These are phyloP conservation scores for Trametes villosa DNA, from an alignment of 768 basidiomycete genomes.

Conservation along the genomic window DNA sequence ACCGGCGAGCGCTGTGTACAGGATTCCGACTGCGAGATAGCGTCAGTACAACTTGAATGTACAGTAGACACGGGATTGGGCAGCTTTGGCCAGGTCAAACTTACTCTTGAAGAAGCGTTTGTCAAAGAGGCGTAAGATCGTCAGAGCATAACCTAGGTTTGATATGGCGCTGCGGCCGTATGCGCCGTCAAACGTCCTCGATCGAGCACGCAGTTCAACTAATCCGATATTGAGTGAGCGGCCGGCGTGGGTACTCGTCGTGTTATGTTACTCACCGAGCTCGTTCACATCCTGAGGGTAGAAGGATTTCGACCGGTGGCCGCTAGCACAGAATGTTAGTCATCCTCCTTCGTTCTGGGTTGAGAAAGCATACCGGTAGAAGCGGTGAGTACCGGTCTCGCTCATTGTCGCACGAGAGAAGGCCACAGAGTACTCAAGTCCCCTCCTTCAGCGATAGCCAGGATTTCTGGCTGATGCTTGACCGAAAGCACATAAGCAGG, in stretches of 20 bases:
- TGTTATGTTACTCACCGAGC: conserved; percentile 25
- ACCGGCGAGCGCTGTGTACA: conserved; percentile 65
- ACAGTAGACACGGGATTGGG: background rate
- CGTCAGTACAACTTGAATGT: background rate
- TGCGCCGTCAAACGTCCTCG: conserved; percentile 83
- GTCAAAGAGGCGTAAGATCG: conserved; percentile 82
- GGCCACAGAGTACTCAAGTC: too few species aligned
- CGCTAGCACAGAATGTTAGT: conserved; percentile 22
- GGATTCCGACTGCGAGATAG: conserved; percentile 52
- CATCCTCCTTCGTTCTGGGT: background rate
- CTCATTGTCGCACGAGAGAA: too few species aligned
- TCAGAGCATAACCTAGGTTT: conserved; percentile 72
- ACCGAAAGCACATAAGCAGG: too few species aligned
- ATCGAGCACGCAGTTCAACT: conserved; percentile 77
- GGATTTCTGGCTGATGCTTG: too few species aligned
- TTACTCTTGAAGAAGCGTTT: conserved; percentile 70
- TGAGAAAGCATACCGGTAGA: background rate
- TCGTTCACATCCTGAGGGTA: conserved; percentile 39
- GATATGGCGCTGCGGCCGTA: conserved; percentile 78
- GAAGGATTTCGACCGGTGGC: conserved; percentile 40
- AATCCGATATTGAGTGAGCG: too few species aligned
- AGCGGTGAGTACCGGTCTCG: background rate
- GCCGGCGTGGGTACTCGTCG: too few species aligned
- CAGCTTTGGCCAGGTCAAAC: too few species aligned
- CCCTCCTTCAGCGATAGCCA: background rate